Evolutionary conservation across 306 rosid species (phyloP).

Genomic region (Senna siamea): DNA sequence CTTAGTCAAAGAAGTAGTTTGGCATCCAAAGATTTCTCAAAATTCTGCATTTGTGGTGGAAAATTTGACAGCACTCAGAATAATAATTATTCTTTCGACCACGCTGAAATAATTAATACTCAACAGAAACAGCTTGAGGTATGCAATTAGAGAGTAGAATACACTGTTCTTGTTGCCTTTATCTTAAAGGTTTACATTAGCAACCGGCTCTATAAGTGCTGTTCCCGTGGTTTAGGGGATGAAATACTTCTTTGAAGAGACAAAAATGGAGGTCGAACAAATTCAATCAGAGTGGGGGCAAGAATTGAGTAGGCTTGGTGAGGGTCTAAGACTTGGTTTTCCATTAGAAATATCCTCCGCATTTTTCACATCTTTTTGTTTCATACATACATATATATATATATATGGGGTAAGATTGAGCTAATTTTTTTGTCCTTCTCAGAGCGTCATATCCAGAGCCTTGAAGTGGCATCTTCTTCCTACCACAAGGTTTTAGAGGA

Average conservation of each 20-base stretch:
- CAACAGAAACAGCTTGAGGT: slow-evolving; percentile 86
- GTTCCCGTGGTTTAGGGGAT: slow-evolving; percentile 52
- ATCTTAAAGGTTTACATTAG: slow-evolving; percentile 11
- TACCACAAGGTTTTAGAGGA: slow-evolving; percentile 87
- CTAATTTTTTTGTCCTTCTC: slow-evolving; percentile 39
- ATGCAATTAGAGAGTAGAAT: slow-evolving; percentile 12
- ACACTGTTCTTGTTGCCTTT: slow-evolving; percentile 16
- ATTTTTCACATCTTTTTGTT: not conserved
- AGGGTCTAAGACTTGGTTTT: slow-evolving; percentile 38
- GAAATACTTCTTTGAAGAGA: slow-evolving; percentile 62
- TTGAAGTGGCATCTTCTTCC: slow-evolving; percentile 79
- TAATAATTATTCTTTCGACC: slow-evolving; percentile 40
- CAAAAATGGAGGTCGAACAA: slow-evolving; percentile 61
- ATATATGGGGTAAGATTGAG: slow-evolving; percentile 17
- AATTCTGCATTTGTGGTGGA: slow-evolving; percentile 77
- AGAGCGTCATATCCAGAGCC: slow-evolving; percentile 74
- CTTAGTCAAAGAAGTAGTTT: slow-evolving; percentile 68
- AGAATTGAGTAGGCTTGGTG: slow-evolving; percentile 80
- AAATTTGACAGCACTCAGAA: slow-evolving; percentile 48
- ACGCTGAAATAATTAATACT: slow-evolving; percentile 53
- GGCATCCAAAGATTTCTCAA: slow-evolving; percentile 70
- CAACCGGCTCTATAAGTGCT: slow-evolving; percentile 23
- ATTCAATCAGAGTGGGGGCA: slow-evolving; percentile 68
- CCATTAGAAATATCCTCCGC: slow-evolving; percentile 20
- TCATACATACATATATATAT: not conserved